Evolutionary conservation across 768 basidiomycete species (phyloP), one percentile per base, ranked within the genome.

Genomic region (Naganishia friedmannii): DNA sequence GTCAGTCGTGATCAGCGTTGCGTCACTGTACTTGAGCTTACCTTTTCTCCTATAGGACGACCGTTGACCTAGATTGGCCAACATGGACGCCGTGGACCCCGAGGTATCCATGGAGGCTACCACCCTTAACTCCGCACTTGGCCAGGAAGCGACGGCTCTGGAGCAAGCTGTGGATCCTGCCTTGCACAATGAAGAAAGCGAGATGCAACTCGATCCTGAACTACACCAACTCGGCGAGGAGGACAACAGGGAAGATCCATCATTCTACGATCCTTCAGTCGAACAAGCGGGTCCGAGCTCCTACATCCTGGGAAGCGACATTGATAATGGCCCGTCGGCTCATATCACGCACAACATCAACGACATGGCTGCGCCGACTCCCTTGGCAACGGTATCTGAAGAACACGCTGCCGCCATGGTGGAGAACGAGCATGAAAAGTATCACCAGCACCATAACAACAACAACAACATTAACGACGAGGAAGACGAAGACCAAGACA

Each of bases 191-290:
- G 60, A n/a, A 39, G 28, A 63, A 42, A 17, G 3, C 7, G 60
- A 63, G 23, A 63, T 63, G n/a, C 21, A n/a, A 13, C 60, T 63
- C 60, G 60, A 63, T 29, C 60, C 60, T 7, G 60, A 63, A 29
- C 26, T 63, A 17, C 37, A 42, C 39, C 60, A 63, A 8, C 21
- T 63, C 10, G 23, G 28, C 12, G 60, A 63, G 9, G 39, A 28
- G 15, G 39, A 63, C 23, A 21, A 46, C 29, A n/a, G 60, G 39
- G 60, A 63, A 26, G 60, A 63, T n/a, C 60, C 39, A 26, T 51
- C 48, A 17, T 63, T 63, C 39, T 63, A 63, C 26, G 60, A 63
- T 29, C 60, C 60, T n/a, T 63, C 60, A 1, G 60, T 63, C n/a
- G 60, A 63, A 42, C 60, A 63, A 42, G 7, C 39, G 3, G 60